Evolutionary conservation across 2,329 filamentous ascomycete genomes (phyloP), one percentile per base, ranked within the genome.

Genomic region (Lizonia empirigonia): DNA sequence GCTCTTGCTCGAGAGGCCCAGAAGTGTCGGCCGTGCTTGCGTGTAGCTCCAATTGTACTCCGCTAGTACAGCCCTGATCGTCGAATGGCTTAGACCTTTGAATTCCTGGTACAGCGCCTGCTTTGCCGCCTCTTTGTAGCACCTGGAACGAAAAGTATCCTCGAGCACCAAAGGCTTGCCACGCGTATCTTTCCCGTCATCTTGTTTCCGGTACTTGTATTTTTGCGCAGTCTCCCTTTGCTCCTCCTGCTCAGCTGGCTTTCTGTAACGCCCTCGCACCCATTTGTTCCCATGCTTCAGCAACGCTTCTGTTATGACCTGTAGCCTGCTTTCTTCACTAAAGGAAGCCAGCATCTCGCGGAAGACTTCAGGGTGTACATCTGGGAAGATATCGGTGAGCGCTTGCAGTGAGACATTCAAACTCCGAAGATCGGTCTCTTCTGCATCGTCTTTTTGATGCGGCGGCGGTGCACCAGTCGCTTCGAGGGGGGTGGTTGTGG

Each of bases 41-140:
- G 87, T 84, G 64, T 93, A 94, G 7, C 86, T 88, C 72, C 89
- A 86, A 73, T 94, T 94, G 65, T 82, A 85, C 71, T 94, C 90
- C 40, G 89, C 89, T 38, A 94, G 80, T 7, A 94, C 89, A 7
- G 87, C 89, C 65, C 86, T 85, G 72, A 93, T 88, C 3, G 88
- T 85, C 1, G 88, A 89, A 50, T 83, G 82, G 10, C 87, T 85
- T 33, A 93, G 76, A 16, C 85, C 87, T 63, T 85, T 87, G 76
- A 93, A 94, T 72, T 94, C 90, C 49, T 85, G 82, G 71, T 85
- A 87, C 19, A 89, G 82, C 19, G 89, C 77, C n/a, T 76, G 74
- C 66, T 84, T 84, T 7, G 87, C 88, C 7, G 89, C 88, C 52
- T 81, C 77, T 59, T 85, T 85, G 74, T 94, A 94, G 41, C 78